Evolutionary conservation across 495 filamentous ascomycete genomes (phyloP).

Genomic region (Xylaria grammica): DNA sequence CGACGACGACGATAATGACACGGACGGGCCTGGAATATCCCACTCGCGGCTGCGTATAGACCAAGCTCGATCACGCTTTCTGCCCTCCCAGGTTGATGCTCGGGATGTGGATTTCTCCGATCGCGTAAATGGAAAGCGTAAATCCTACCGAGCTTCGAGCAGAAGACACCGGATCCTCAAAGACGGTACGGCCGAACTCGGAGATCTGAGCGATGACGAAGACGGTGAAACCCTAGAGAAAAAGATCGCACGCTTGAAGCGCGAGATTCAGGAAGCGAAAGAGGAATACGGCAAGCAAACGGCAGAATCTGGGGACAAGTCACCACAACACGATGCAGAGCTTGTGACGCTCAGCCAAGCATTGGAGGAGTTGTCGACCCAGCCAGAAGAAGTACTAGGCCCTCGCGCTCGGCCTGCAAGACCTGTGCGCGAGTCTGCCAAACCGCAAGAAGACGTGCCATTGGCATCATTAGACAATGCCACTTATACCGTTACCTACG

Average conservation of each 20-base stretch:
- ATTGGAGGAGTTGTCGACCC: constrained; percentile 61
- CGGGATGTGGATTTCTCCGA: constrained; percentile 82
- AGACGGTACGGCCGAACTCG: constrained; percentile 66
- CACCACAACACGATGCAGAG: constrained; percentile 42
- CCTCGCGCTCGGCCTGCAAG: constrained; percentile 36
- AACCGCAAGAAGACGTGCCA: constrained; percentile 24
- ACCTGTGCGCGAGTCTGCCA: constrained; percentile 7
- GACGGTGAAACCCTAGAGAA: constrained; percentile 74
- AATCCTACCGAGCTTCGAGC: constrained; percentile 76
- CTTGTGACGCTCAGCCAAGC: constrained; percentile 68
- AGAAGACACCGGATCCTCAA: constrained; percentile 64
- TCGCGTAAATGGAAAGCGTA: constrained; percentile 75
- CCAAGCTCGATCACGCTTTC: constrained; percentile 78
- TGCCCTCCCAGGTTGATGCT: constrained; percentile 74
- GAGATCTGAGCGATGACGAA: constrained; percentile 68
- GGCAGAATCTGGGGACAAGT: constrained; percentile 38
- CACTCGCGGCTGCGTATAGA: constrained; percentile 74
- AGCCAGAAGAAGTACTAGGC: constrained; percentile 36
- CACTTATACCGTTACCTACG: constrained; percentile 61
- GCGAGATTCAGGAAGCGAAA: constrained; percentile 81
- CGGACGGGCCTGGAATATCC: constrained; percentile 68
- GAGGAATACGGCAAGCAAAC: constrained; percentile 64
- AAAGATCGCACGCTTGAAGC: constrained; percentile 76
- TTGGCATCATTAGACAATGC: constrained; percentile 26
- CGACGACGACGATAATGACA: constrained; percentile 64